These are phyloP conservation scores for Samsoniella hepiali DNA, from an alignment of 2,329 filamentous ascomycete genomes.

Conservation along the genomic window DNA sequence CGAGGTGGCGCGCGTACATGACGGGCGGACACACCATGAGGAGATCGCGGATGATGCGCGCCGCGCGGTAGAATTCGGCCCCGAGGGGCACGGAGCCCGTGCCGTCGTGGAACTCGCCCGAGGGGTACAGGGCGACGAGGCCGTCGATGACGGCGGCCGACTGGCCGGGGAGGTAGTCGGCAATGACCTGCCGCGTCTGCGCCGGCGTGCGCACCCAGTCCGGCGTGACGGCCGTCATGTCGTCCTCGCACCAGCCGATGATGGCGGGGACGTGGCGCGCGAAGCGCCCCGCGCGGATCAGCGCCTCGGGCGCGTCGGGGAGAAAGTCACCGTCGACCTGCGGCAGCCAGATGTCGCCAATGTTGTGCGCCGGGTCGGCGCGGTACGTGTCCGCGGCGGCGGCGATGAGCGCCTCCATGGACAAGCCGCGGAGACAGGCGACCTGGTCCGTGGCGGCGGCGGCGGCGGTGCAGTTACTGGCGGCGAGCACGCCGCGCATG, in stretches of 20 bases:
- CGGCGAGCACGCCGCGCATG: constrained; percentile 40
- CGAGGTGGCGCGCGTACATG: constrained; percentile 39
- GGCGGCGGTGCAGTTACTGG: constrained; percentile 43
- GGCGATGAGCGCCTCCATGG: constrained; percentile 28
- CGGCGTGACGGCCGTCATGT: neutral
- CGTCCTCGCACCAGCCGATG: neutral
- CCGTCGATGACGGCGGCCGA: constrained; percentile 32
- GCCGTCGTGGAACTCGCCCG: constrained; percentile 38
- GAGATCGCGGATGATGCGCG: constrained; percentile 50
- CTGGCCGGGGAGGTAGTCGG: constrained; percentile 37
- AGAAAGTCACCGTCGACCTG: constrained; percentile 42
- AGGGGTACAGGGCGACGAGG: constrained; percentile 50
- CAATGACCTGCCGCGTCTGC: constrained; percentile 40
- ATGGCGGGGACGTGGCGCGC: constrained; percentile 33
- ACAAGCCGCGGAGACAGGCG: neutral
- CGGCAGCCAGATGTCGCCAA: constrained; percentile 50
- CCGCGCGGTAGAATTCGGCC: constrained; percentile 47
- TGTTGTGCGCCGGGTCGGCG: constrained; percentile 42
- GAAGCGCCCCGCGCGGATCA: constrained; percentile 56
- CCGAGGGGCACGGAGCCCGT: constrained; percentile 35
- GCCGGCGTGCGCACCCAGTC: constrained; percentile 34
- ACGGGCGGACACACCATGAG: constrained; percentile 48
- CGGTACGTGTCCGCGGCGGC: constrained; percentile 42
- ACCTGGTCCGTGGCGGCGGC: constrained; percentile 40
- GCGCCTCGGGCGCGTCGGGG: constrained; percentile 43